Evolutionary conservation across 2,329 filamentous ascomycete species (phyloP).

Genomic region (Xylariaceae sp.): DNA sequence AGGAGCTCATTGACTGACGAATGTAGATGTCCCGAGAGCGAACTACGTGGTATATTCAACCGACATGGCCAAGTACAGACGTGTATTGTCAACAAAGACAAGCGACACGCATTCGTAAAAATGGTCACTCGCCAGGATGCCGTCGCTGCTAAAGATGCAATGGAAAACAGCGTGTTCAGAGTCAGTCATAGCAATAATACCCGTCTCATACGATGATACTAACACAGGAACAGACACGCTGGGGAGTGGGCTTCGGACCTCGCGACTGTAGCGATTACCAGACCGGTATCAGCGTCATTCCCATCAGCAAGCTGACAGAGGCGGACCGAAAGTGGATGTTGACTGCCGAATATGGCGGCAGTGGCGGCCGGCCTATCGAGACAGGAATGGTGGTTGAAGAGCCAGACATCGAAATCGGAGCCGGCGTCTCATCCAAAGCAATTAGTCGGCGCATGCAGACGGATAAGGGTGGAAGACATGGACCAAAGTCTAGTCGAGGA

Average conservation of each 20-base stretch:
- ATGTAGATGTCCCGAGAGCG: constrained; percentile 71
- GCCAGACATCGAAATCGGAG: constrained; percentile 97
- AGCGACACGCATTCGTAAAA: constrained; percentile 98
- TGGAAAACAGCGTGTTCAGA: constrained; percentile 79
- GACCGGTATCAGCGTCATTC: constrained; percentile 89
- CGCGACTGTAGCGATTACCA: constrained; percentile 96
- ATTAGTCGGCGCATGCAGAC: constrained; percentile 72
- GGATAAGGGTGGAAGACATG: constrained; percentile 66
- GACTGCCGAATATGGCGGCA: constrained; percentile 90
- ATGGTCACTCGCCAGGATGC: constrained; percentile 92
- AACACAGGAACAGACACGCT: constrained; percentile 69
- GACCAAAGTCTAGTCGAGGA: constrained; percentile 63
- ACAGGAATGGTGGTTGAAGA: constrained; percentile 90
- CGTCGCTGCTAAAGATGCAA: constrained; percentile 78
- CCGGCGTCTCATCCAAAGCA: constrained; percentile 93
- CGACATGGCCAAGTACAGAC: constrained; percentile 89
- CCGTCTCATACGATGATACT: constrained; percentile 6
- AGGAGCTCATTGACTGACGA: constrained; percentile 33
- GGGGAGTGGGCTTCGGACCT: constrained; percentile 96
- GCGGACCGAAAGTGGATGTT: constrained; percentile 97
- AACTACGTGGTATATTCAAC: constrained; percentile 79
- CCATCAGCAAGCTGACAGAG: constrained; percentile 89
- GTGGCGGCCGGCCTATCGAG: constrained; percentile 79
- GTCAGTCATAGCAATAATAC: constrained; percentile 50
- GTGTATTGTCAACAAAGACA: constrained; percentile 97